A percentile compares a stretch with the other conserved stretches of the same genome.
phyloP scores from a whole-genome alignment of 345 rosid genomes.

The Cardamine resedifolia region DNA sequence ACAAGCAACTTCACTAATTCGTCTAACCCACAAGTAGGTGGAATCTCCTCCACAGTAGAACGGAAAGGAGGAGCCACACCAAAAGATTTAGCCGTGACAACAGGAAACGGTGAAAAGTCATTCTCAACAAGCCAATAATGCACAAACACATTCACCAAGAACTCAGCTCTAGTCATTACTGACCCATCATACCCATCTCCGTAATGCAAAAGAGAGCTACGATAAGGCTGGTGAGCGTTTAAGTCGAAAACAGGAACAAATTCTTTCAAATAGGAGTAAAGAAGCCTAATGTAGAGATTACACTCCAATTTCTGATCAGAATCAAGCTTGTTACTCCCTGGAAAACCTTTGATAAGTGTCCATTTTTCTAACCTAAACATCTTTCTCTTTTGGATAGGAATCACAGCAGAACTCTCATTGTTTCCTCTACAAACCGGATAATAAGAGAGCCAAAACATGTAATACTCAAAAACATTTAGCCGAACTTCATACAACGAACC shows the following conservation, averaged over 20 bases:
- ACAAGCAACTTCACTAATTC: constrained; percentile 82
- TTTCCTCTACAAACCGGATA: constrained; percentile 78
- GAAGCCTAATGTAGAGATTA: constrained; percentile 60
- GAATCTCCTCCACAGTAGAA: constrained; percentile 62
- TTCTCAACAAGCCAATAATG: constrained; percentile 90
- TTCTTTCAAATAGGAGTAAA: constrained; percentile 70
- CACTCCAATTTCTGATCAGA: constrained; percentile 54
- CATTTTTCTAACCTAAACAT: constrained; percentile 65
- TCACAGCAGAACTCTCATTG: constrained; percentile 43
- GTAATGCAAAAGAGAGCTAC: constrained; percentile 80
- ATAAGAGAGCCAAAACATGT: constrained; percentile 90
- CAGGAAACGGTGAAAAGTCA: constrained; percentile 78
- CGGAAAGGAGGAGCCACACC: constrained; percentile 59
- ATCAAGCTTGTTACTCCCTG: constrained; percentile 52
- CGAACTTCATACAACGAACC: constrained; percentile 61
- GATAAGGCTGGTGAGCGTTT: constrained; percentile 62
- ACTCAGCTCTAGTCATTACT: constrained; percentile 58
- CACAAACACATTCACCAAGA: constrained; percentile 66
- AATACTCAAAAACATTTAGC: constrained; percentile 77
- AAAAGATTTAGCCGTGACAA: constrained; percentile 55
- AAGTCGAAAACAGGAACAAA: constrained; percentile 73
- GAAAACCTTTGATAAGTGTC: constrained; percentile 63
- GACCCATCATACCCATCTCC: constrained; percentile 61
- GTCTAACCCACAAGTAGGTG: constrained; percentile 69
- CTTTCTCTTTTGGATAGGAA: constrained; percentile 45